Conservation (phyloP, 2,329 filamentous ascomycete species). For the Calonectria pseudoturangicola region DNA sequence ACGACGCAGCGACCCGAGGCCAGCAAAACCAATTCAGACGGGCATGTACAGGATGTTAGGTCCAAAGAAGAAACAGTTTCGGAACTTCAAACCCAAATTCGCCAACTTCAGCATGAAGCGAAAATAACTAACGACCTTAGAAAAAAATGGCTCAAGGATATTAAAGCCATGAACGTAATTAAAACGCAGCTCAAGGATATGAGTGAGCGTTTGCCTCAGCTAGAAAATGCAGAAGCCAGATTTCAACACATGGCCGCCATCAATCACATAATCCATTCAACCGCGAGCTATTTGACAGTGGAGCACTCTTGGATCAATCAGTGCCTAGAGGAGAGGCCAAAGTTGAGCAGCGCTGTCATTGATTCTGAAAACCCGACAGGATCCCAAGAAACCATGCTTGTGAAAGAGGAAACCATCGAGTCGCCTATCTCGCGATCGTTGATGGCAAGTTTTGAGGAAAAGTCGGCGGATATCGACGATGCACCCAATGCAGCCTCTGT, state of each 20-base stretch:
- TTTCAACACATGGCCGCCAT: slow-evolving; percentile 55
- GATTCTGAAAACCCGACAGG: neutral
- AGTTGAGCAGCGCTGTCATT: neutral
- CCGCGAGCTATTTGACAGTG: slow-evolving; percentile 53
- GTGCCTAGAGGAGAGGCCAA: slow-evolving; percentile 43
- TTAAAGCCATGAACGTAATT: slow-evolving; percentile 52
- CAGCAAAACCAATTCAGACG: neutral
- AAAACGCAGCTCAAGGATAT: slow-evolving; percentile 52
- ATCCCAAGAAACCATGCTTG: neutral
- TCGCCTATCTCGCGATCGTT: neutral
- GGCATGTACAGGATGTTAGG: slow-evolving; percentile 28
- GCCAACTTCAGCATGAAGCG: slow-evolving; percentile 48
- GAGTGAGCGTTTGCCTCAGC: slow-evolving; percentile 49
- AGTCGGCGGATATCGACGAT: neutral
- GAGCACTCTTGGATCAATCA: slow-evolving; percentile 57
- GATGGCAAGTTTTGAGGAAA: neutral
- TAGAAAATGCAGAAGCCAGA: slow-evolving; percentile 51
- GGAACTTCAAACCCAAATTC: slow-evolving; percentile 48
- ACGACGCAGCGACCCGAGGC: slow-evolving; percentile 37
- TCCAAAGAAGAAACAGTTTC: slow-evolving; percentile 40
- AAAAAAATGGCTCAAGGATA: slow-evolving; percentile 55
- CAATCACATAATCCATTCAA: slow-evolving; percentile 55
- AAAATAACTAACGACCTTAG: slow-evolving; percentile 46
- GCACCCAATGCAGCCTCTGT: slow-evolving; percentile 6
- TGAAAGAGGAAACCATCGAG: neutral